Evolutionary conservation across 169 alveolate genomes (phyloP), one percentile per base, ranked within the genome.

Genomic region (Toxoplasma gondii): DNA sequence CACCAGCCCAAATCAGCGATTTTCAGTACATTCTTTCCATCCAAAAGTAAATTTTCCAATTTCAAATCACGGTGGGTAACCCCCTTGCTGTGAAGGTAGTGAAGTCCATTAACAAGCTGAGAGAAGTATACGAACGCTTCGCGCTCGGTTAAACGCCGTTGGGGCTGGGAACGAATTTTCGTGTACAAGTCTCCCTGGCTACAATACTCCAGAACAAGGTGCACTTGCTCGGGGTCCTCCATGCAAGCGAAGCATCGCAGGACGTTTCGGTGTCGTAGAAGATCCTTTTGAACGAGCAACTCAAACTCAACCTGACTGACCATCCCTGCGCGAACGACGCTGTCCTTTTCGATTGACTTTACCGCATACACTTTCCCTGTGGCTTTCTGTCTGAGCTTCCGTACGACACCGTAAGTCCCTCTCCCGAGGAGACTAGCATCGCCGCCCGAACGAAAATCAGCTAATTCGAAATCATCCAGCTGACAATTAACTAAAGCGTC

Each of bases 1-100:
- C 97, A 96, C 99, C 99, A 98, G 16, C 99, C 99, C 94, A 98
- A 97, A 94, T 98, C 99, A 39, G 98, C 97, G 74, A 98, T 95
- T 93, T 98, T 98, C 27, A 97, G 96, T 39, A 96, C 94, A 43
- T 93, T 93, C 70, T 98, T 94, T 41, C 94, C 96, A 92, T 97
- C 98, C 45, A 98, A 70, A 78, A 98, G 95, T 41, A 98, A 96
- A 88, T 98, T 98, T 95, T 98, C 99, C 31, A 98, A 98, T 70
- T 98, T 98, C 91, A 98, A 97, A 96, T 98, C 99, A 92, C 99
- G 95, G 94, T 98, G 99, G 36, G 97, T 96, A 80, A 97, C 95
- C 49, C 98, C 98, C 91, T 95, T 93, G 58, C 98, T 93, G 94
- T 98, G 99, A 38, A 98, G 96, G 95, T 98, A 98, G 91, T 98